Evolutionary conservation across 371 early-diverging fungal genomes (phyloP), one percentile per base, ranked within the genome.

Genomic region (Mucor lusitanicus): DNA sequence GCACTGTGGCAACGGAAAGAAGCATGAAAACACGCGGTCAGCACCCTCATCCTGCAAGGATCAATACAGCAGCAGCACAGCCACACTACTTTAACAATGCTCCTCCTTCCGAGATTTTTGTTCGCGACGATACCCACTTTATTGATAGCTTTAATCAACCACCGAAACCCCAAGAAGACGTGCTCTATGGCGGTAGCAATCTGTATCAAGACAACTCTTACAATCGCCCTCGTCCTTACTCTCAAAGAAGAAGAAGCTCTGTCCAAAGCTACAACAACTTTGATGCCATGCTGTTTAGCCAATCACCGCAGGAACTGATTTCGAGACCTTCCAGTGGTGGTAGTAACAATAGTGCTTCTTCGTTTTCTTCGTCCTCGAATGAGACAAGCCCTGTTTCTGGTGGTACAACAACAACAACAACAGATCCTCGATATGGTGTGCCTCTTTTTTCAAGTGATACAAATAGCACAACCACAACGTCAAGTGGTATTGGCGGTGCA

Each of bases 251-350:
- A 28, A 42, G 50, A 13, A 48, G 42, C 2, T 61, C 48, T n/a
- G 23, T 56, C 11, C 54, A 44, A n/a, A 55, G 33, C 7, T 33
- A 57, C 17, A 27, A 35, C 40, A 39, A 54, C n/a, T 23, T 64
- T 25, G 61, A 61, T 21, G 32, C 58, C 3, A 57, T 61, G 61
- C 3, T 55, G 7, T 28, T n/a, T 35, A 64, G 17, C 9, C 50
- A 39, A 33, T 70, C 70, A 35, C 65, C 70, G 33, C 53, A 53
- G 6, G 69, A 68, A 27, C 12, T 32, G 8, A 21, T 61, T 0
- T 32, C 65, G 23, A 60, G 72, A 39, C 72, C 69, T 6, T 46
- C 68, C 2, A 72, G 68, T 39, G 68, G 68, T n/a, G 42, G 61
- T 19, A 68, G 72, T 11, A 54, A 61, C 40, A 63, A 53, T 32